phyloP scores from a whole-genome alignment of 1,284 basidiomycete genomes.

The Moniliella sp. region DNA sequence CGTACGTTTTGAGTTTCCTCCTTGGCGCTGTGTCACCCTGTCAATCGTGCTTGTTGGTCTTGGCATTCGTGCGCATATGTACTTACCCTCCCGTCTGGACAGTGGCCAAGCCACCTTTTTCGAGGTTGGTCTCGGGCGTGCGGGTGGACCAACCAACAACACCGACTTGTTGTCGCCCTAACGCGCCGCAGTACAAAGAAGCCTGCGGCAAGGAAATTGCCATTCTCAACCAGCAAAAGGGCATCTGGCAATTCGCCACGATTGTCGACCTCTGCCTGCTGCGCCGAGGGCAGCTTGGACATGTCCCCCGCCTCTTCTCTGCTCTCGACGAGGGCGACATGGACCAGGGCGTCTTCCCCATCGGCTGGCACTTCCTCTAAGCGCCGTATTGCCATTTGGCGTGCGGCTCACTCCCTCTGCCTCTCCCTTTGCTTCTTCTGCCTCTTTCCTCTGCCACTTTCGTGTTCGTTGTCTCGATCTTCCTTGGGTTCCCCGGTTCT shows the following conservation, averaged over 20 bases:
- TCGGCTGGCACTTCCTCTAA: slow-evolving; percentile 17
- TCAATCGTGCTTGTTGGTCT: too few relatives aligned
- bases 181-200: slow-evolving; percentile 16
- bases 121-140: neutral
- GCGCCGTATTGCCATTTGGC: too few relatives aligned
- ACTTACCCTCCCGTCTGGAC: too few relatives aligned
- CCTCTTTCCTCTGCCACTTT: too few relatives aligned
- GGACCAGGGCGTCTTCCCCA: slow-evolving; percentile 23
- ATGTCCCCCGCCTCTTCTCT: slow-evolving; percentile 52
- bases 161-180: slow-evolving; percentile 22
- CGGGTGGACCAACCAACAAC: neutral
- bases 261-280: slow-evolving; percentile 55
- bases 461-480: too few relatives aligned
- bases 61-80: too few relatives aligned
- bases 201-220: slow-evolving; percentile 46
- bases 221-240: slow-evolving; percentile 42
- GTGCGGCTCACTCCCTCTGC: too few relatives aligned
- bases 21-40: too few relatives aligned
- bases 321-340: slow-evolving; percentile 21
- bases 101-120: too few relatives aligned
- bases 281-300: slow-evolving; percentile 53
- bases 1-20: too few relatives aligned
- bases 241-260: slow-evolving; percentile 45
- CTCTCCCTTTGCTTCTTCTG: too few relatives aligned
- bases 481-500: too few relatives aligned